These are phyloP conservation scores for Fragaria vesca DNA, from an alignment of 306 rosid species.

Conservation along the genomic window DNA sequence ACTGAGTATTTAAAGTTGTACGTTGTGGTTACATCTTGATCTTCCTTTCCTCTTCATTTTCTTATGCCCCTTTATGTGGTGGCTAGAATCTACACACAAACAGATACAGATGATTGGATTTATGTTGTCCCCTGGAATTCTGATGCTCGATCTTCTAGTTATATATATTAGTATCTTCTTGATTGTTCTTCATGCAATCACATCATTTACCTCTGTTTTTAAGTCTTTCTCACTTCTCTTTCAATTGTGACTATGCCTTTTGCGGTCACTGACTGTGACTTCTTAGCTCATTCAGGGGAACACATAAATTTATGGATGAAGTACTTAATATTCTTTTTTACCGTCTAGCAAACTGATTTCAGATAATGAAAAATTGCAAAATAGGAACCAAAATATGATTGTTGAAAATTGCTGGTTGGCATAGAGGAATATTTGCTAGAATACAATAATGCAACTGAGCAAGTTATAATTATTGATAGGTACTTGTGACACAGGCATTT, in stretches of 20 bases:
- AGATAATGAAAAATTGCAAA: not conserved
- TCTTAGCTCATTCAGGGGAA: not conserved
- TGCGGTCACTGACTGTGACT: not conserved
- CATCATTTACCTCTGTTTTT: not conserved
- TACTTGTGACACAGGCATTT: not conserved
- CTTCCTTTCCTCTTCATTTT: not conserved
- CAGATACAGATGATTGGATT: not conserved
- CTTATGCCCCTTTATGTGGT: not conserved
- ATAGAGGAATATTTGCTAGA: not conserved
- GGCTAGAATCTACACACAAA: not conserved
- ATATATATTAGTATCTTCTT: not conserved
- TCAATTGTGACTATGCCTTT: not conserved
- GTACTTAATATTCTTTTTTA: not conserved
- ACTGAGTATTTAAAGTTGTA: not conserved
- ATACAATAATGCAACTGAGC: not conserved
- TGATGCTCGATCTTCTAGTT: not conserved
- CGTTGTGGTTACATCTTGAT: not conserved
- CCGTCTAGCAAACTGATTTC: not conserved
- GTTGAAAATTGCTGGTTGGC: not conserved
- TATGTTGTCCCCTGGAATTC: not conserved
- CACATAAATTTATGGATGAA: not conserved
- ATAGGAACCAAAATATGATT: not conserved
- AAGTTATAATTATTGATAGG: not conserved
- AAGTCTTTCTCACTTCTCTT: not conserved
- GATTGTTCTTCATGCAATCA: not conserved